phyloP scores from a whole-genome alignment of 345 rosid species.

The Streptanthus diversifolius region DNA sequence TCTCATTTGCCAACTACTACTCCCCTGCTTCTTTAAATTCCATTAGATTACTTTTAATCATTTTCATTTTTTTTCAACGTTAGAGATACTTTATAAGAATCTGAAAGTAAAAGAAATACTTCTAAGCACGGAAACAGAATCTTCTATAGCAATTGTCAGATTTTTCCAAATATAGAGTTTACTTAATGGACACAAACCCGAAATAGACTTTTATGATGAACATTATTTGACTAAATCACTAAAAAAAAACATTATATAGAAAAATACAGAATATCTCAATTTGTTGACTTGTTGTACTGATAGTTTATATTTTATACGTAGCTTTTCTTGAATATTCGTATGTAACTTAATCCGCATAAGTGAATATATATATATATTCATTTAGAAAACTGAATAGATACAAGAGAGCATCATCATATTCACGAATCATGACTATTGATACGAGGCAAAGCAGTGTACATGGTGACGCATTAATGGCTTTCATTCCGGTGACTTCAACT shows the following conservation, averaged over 20 bases:
- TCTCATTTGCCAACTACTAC: constrained; percentile 29
- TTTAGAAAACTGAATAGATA: constrained; percentile 5
- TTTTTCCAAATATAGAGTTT: constrained; percentile 8
- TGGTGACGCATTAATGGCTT: constrained; percentile 31
- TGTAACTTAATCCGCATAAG: neutral
- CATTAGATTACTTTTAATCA: neutral
- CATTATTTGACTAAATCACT: neutral
- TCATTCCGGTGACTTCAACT: constrained; percentile 25
- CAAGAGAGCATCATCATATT: neutral
- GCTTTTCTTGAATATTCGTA: neutral
- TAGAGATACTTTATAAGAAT: neutral
- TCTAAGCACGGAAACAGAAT: constrained; percentile 28
- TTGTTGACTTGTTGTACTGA: neutral
- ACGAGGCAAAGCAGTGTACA: constrained; percentile 12
- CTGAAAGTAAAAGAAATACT: constrained; percentile 10
- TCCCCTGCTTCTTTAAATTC: constrained; percentile 12
- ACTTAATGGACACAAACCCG: constrained; percentile 8
- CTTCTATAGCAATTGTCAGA: constrained; percentile 34
- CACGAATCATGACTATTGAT: neutral
- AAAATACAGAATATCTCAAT: neutral
- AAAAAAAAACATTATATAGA: neutral
- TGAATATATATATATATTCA: neutral
- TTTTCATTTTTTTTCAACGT: neutral
- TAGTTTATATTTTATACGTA: neutral
- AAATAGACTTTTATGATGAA: neutral